phyloP scores from a whole-genome alignment of 192 early-diverging fungal genomes.

The Linnemannia schmuckeri region DNA sequence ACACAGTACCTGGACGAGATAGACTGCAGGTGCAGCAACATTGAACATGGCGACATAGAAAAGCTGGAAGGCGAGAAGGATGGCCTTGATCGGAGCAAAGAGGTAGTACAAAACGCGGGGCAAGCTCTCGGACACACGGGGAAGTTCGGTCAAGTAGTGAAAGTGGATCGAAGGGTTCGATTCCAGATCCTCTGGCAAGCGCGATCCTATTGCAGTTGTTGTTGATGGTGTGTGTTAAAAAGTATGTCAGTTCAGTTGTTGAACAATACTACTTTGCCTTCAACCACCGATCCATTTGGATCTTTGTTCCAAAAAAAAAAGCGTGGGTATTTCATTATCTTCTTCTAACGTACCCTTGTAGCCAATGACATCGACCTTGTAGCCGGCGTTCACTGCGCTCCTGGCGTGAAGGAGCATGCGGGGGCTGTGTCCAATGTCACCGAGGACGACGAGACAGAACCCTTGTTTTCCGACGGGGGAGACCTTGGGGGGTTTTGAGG shows the following conservation, averaged over 20 bases:
- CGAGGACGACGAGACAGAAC: constrained; percentile 76
- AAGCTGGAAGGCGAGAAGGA: constrained; percentile 70
- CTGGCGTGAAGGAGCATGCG: constrained; percentile 94
- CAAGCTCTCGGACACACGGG: constrained; percentile 66
- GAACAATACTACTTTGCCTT: not conserved
- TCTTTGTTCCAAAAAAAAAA: not conserved
- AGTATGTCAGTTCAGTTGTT: not conserved
- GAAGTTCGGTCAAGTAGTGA: constrained; percentile 61
- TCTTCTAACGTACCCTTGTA: constrained; percentile 70
- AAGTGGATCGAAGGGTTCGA: constrained; percentile 63
- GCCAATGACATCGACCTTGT: constrained; percentile 85
- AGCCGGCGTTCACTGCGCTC: constrained; percentile 76
- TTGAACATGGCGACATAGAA: constrained; percentile 71
- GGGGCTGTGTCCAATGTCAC: constrained; percentile 89
- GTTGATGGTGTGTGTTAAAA: not conserved
- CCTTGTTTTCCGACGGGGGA: constrained; percentile 34
- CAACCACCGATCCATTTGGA: no score
- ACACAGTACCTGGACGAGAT: constrained; percentile 82
- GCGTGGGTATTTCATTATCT: not conserved
- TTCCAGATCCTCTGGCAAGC: constrained; percentile 50
- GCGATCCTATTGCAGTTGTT: constrained; percentile 20
- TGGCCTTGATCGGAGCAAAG: constrained; percentile 76
- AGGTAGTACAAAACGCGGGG: constrained; percentile 74
- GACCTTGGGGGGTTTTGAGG: constrained; percentile 36
- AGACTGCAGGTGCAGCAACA: constrained; percentile 71